Evolutionary conservation across 2,329 filamentous ascomycete species (phyloP), one percentile per base, ranked within the genome.

Genomic region (Nemania sp.): DNA sequence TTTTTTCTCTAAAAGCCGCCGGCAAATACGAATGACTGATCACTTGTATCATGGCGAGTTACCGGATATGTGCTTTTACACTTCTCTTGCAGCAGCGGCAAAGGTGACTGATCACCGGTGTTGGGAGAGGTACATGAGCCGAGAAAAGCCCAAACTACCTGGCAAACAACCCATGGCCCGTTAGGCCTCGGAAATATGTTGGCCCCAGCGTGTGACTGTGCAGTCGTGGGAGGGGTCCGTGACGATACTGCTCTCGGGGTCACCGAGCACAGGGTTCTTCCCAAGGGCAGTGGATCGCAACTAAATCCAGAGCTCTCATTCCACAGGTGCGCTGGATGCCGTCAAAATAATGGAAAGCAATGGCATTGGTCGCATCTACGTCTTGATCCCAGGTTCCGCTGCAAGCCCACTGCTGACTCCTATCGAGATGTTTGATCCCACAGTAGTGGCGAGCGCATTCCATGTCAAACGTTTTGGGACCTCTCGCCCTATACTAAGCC

Each of bases 211-310:
- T 80, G 80, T 66, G 78, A 79, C 53, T 77, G 73, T 24, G 80
- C 73, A 5, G 78, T 83, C 22, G 76, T 84, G 3, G 80, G 79
- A 15, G 79, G 77, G 1, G 72, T 81, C n/a, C 80, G 80, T 24
- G 73, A 78, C 20, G 73, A 72, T 5, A 41, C 61, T 0, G 61
- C 75, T 10, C 55, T 72, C 1, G 74, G 70, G 29, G 72, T 75
- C 6, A 29, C 71, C 1, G 67, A 72, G 1, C 73, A 82, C 4
- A 66, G 66, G 11, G 58, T 65, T 5, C 59, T 76, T 1, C 66
- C 73, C 20, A 26, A 26, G 10, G 52, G 13, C 7, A 20, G n/a
- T 20, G 56, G 56, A 2, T 47, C 47, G 1, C 27, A 41, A 8
- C 35, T 65, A n/a, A 26, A 47, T 73, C 59, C 77, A 80, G 53